phyloP scores from a whole-genome alignment of 345 rosid species.

The Rhizophora mangle region DNA sequence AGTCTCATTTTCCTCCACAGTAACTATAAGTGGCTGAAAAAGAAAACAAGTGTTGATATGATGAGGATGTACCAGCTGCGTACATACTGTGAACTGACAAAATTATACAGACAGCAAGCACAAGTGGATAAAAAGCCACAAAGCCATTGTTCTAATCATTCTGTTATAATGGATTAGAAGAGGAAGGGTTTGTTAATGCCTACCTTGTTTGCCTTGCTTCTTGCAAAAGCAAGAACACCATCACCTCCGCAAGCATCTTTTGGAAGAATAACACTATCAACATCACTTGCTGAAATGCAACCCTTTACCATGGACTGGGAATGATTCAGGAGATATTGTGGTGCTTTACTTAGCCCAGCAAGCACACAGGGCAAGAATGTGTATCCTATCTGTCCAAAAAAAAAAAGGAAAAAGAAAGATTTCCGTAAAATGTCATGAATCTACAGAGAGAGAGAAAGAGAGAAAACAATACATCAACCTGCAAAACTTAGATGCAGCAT shows the following conservation, averaged over 20 bases:
- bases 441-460: background rate
- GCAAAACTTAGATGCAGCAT: background rate
- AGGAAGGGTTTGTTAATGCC: background rate
- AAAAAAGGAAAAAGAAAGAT: background rate
- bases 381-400: constrained; percentile 41
- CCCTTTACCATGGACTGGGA: constrained; percentile 28
- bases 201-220: constrained; percentile 40
- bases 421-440: background rate
- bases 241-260: constrained; percentile 58
- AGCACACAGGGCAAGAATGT: constrained; percentile 65
- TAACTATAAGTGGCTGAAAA: constrained; percentile 46
- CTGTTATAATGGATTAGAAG: no score
- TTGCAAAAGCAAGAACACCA: constrained; percentile 57
- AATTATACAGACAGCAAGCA: background rate
- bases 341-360: constrained; percentile 57
- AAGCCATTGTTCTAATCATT: background rate
- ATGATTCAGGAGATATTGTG: constrained; percentile 39
- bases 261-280: constrained; percentile 57
- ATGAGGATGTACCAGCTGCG: background rate
- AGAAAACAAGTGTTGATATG: background rate
- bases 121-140: background rate
- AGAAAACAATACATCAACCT: background rate
- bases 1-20: constrained; percentile 63
- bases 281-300: constrained; percentile 44
- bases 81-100: background rate